Base-by-base conservation (phyloP, 2,329 filamentous ascomycete species). In the Metarhizium guizhouense region DNA sequence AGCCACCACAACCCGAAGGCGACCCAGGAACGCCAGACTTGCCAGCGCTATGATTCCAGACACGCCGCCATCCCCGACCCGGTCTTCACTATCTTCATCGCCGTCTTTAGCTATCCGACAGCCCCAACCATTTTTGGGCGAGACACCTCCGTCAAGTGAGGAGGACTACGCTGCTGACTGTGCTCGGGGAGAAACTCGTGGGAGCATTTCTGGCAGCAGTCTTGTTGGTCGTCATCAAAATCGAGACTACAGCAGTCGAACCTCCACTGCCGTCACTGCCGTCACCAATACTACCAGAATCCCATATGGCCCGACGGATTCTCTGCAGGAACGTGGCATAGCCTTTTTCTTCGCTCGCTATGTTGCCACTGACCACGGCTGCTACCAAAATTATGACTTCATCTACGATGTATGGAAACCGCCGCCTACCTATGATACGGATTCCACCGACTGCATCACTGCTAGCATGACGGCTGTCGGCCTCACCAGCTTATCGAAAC, bases 401-500 rank as follows among this genome's bases (percentile, higher is more conserved):
- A 68, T 82, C 55, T 76, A 74, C 55, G 76, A 82, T 45, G 68
- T 82, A 7, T 79, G 77, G 77, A 76, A 73, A 56, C 76, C 77
- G 0, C 70, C 67, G 6, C 64, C 64, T n/a, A 63, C 66, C 4
- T 58, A 59, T 10, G 60, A 68, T 3, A 65, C 68, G 4, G 63
- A 66, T 32, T 64, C 70, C 14, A 57, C 72, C 13, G 79, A 80
- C 60, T 70, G 74, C 11, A 74, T 79, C 25, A 71, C 79, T 29
- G 73, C 77, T 18, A 77, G 77, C 60, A 79, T 82, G 70, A 75
- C 74, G 13, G 79, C 80, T 5, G 79, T 82, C 6, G 80, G 80
- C 14, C 68, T 83, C 6, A 74, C 77, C 36, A 77, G 77, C 7
- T 69, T 80, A 51, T 75, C 78, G 10, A 74, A 78, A 60, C 66